These are phyloP conservation scores for Metschnikowia anglica DNA, from an alignment of 805 yeast species.

Conservation along the genomic window DNA sequence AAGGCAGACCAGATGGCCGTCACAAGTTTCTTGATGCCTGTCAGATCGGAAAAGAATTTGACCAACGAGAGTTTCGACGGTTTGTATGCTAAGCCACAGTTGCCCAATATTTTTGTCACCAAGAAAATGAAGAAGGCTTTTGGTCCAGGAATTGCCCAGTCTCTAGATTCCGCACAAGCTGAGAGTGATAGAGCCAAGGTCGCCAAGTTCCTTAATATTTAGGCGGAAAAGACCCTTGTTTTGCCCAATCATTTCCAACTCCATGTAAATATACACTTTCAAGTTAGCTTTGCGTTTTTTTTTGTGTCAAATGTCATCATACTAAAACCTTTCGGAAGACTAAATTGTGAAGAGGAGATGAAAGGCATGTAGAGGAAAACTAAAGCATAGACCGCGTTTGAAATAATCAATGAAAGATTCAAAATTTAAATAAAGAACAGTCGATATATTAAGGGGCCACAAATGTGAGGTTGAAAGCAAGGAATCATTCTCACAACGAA, in stretches of 20 bases:
- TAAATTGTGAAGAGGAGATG: too few relatives aligned
- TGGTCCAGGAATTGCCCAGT: constrained; percentile 20
- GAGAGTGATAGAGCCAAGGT: constrained; percentile 32
- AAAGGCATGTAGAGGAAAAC: too few relatives aligned
- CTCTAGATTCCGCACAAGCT: constrained; percentile 24
- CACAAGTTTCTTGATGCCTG: constrained; percentile 48
- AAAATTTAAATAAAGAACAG: background rate
- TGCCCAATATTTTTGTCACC: constrained; percentile 42
- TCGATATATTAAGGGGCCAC: background rate
- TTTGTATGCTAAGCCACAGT: constrained; percentile 45
- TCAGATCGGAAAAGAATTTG: constrained; percentile 67
- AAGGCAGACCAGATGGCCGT: constrained; percentile 50
- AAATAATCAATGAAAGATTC: too few relatives aligned
- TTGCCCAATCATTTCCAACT: background rate
- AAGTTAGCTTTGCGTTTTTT: too few relatives aligned
- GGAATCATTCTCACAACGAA: background rate
- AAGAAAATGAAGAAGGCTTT: constrained; percentile 27
- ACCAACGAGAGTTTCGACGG: constrained; percentile 79
- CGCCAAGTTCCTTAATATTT: constrained; percentile 31
- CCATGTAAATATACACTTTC: constrained; percentile 4
- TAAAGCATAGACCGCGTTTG: too few relatives aligned
- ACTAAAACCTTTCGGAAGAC: too few relatives aligned
- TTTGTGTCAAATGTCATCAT: too few relatives aligned
- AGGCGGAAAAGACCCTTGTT: constrained; percentile 8
- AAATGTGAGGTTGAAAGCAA: background rate